Conservation (phyloP, 192 early-diverging fungal species). For the Diversispora eburnea region DNA sequence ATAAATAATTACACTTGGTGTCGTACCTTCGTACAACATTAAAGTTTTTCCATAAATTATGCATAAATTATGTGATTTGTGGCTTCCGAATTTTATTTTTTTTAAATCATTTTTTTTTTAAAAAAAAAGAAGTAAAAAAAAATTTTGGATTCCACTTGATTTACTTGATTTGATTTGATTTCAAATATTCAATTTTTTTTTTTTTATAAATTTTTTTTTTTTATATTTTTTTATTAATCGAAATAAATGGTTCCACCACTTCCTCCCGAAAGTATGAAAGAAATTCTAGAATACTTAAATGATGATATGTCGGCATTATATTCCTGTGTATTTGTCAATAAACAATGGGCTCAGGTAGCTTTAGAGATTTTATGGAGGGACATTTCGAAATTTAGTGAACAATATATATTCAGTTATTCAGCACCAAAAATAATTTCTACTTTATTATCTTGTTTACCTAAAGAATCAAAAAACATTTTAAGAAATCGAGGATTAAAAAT, state of each 20-base stretch:
- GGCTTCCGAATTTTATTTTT: too few relatives aligned
- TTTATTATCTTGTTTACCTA: neutral
- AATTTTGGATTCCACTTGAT: too few relatives aligned
- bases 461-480: neutral
- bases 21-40: too few relatives aligned
- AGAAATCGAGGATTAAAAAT: neutral
- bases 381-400: neutral
- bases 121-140: too few relatives aligned
- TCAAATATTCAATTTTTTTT: too few relatives aligned
- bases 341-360: neutral
- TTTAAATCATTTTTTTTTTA: too few relatives aligned
- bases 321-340: neutral
- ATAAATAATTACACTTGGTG: too few relatives aligned
- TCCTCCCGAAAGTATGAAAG: neutral
- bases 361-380: neutral
- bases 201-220: neutral
- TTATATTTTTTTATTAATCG: neutral
- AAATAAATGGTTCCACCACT: neutral
- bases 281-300: neutral
- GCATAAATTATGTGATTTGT: too few relatives aligned
- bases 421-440: neutral
- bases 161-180: too few relatives aligned
- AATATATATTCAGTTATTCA: neutral
- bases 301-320: neutral
- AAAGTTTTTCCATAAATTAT: too few relatives aligned